Evolutionary conservation across 306 rosid species (phyloP).

Genomic region (Quercus suber): DNA sequence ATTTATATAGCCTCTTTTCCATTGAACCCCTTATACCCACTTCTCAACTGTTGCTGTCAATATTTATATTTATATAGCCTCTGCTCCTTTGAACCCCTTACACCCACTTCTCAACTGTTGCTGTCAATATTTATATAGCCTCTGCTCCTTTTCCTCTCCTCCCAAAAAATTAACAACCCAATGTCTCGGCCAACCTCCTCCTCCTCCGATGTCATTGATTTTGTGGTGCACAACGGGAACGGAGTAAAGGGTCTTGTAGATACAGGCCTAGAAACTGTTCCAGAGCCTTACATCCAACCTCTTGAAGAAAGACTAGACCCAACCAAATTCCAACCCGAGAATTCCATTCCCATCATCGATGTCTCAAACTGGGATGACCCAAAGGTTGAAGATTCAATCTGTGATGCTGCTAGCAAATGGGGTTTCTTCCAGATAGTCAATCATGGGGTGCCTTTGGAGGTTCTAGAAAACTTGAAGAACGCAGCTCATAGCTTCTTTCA

Average conservation of each 20-base stretch:
- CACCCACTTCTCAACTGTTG: no score
- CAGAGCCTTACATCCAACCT: constrained; percentile 34
- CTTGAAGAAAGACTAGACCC: constrained; percentile 23
- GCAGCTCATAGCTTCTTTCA: constrained; percentile 33
- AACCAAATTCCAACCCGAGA: constrained; percentile 10
- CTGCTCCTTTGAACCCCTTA: no score
- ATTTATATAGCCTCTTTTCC: no score
- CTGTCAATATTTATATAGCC: neutral
- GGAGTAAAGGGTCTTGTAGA: constrained; percentile 44
- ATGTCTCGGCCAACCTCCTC: constrained; percentile 16
- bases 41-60: no score
- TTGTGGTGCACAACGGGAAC: constrained; percentile 33
- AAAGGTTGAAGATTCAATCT: constrained; percentile 29
- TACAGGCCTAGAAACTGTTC: constrained; percentile 26
- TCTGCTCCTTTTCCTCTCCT: no score
- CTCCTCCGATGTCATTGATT: constrained; percentile 29
- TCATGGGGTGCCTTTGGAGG: constrained; percentile 37
- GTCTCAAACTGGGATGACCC: constrained; percentile 41
- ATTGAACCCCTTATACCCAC: no score
- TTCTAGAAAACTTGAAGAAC: constrained; percentile 19
- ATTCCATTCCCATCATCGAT: constrained; percentile 41
- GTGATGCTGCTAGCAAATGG: constrained; percentile 33
- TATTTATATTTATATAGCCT: no score
- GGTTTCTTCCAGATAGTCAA: constrained; percentile 48
- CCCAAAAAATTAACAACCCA: neutral